Evolutionary conservation across 176 grass and related monocot species (phyloP).

Genomic region (Tillandsia fasciculata): DNA sequence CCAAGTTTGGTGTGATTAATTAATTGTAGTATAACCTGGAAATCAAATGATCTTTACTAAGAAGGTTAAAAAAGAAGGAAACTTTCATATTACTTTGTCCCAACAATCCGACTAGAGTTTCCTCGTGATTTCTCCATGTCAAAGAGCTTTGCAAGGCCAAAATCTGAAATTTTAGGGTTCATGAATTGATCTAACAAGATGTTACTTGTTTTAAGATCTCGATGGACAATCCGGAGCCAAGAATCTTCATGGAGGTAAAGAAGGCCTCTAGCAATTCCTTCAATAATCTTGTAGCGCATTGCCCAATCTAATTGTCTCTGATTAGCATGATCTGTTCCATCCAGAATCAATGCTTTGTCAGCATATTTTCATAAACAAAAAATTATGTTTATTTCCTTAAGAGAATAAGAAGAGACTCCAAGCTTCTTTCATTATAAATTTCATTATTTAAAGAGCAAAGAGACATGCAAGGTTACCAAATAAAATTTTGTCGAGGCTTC

Average conservation of each 20-base stretch:
- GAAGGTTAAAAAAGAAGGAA: neutral
- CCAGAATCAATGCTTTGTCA: no score
- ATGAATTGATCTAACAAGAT: slow-evolving; percentile 5
- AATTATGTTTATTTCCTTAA: no score
- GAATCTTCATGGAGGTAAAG: slow-evolving; percentile 7
- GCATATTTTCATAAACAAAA: no score
- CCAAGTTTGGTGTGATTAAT: no score
- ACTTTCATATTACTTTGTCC: slow-evolving; percentile 2
- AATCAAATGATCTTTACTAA: neutral
- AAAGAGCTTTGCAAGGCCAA: slow-evolving; percentile 8
- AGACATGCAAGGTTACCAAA: no score
- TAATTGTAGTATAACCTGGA: neutral
- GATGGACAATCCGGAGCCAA: slow-evolving; percentile 4
- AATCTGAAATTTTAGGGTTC: slow-evolving; percentile 11
- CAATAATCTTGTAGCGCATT: slow-evolving; percentile 7
- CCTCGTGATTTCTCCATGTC: neutral
- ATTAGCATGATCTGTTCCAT: no score
- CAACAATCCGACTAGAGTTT: neutral
- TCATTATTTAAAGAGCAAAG: no score
- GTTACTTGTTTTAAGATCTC: slow-evolving; percentile 3
- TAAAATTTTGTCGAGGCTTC: no score
- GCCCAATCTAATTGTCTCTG: no score
- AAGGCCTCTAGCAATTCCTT: slow-evolving; percentile 7
- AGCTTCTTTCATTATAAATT: no score
- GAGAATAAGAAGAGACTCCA: no score